Conservation (phyloP, 306 rosid genomes). For the Psophocarpus tetragonolobus region DNA sequence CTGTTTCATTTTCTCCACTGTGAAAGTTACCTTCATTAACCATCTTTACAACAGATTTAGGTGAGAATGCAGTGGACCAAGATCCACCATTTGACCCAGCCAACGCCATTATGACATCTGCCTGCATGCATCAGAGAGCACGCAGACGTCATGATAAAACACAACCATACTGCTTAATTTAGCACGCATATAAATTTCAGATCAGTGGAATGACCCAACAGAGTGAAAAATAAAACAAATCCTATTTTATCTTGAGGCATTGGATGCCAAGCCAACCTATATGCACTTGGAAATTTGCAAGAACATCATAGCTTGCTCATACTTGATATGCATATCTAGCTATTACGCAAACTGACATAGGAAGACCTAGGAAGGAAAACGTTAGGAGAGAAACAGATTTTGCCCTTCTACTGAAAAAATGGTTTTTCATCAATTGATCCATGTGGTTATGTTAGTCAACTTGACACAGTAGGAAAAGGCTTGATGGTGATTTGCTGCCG, state of each 20-base stretch:
- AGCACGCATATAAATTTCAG: conserved; percentile 12
- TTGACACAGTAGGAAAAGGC: not conserved
- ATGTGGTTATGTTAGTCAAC: not conserved
- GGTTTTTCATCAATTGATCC: conserved; percentile 8
- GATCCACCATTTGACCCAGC: conserved; percentile 99
- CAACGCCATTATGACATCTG: conserved; percentile 93
- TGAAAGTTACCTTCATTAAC: conserved; percentile 53
- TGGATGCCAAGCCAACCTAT: conserved; percentile 8
- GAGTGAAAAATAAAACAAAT: not conserved
- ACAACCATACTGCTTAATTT: not conserved
- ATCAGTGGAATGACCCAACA: conserved; percentile 9
- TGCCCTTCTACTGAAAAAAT: not conserved
- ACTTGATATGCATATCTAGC: conserved; percentile 5
- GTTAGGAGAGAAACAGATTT: conserved; percentile 3
- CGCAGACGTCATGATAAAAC: conserved; percentile 23
- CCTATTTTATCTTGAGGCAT: conserved; percentile 1
- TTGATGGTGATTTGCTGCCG: not conserved
- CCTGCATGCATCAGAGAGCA: conserved; percentile 55
- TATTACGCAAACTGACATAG: not conserved
- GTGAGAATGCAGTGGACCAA: conserved; percentile 86
- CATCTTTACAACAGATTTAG: conserved; percentile 56
- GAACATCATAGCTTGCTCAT: conserved; percentile 17
- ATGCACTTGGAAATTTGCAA: conserved; percentile 12
- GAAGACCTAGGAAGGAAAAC: not conserved
- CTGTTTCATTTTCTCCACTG: conserved; percentile 71